Evolutionary conservation across 495 filamentous ascomycete genomes (phyloP).

Genomic region (Evernia prunastri): DNA sequence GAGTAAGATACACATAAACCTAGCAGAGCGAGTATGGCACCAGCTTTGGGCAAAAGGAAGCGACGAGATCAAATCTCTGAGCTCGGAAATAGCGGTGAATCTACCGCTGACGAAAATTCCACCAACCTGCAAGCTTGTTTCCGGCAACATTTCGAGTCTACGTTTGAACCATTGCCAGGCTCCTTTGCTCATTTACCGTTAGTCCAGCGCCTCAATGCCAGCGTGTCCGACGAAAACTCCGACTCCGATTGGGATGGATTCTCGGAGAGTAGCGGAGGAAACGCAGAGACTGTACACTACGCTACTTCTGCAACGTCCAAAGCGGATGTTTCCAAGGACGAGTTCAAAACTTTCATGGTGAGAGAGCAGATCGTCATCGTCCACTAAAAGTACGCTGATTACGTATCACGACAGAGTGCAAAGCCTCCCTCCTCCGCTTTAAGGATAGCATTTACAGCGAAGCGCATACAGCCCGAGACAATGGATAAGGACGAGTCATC

Average conservation of each 20-base stretch:
- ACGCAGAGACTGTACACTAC: conserved; percentile 63
- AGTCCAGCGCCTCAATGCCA: conserved; percentile 7
- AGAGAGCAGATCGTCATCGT: conserved; percentile 11
- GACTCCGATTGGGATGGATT: conserved; percentile 61
- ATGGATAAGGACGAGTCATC: conserved; percentile 44
- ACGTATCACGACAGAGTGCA: conserved; percentile 30
- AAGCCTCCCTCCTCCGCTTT: conserved; percentile 47
- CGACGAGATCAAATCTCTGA: conserved; percentile 24
- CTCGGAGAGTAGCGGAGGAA: conserved; percentile 40
- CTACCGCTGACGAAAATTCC: conserved; percentile 3
- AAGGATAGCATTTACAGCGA: conserved; percentile 30
- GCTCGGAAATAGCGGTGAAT: neutral
- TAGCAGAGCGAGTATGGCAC: conserved; percentile 26
- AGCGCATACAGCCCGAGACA: conserved; percentile 31
- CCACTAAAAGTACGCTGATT: neutral
- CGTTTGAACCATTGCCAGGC: conserved; percentile 65
- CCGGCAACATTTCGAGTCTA: conserved; percentile 76
- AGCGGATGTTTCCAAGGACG: conserved; percentile 54
- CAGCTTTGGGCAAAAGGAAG: conserved; percentile 32
- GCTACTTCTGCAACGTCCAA: conserved; percentile 32
- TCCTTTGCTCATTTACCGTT: conserved; percentile 19
- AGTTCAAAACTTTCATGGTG: conserved; percentile 77
- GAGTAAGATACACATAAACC: too few species aligned
- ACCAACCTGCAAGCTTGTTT: conserved; percentile 51
- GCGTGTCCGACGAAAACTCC: conserved; percentile 26